phyloP scores from a whole-genome alignment of 176 grass and related monocot genomes.

The Bromus sterilis region DNA sequence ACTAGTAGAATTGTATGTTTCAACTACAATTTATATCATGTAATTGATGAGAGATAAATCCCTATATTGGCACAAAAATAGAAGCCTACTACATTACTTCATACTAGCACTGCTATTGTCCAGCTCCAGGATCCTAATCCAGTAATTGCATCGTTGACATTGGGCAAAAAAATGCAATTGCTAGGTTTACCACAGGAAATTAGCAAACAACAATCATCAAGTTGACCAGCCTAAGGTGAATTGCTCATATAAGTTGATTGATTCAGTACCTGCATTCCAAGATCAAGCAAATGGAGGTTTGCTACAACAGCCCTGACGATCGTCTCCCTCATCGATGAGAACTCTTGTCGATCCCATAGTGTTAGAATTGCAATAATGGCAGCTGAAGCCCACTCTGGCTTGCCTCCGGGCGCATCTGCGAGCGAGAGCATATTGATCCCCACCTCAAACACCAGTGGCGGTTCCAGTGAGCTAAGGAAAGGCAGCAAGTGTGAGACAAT shows the following conservation, averaged over 20 bases:
- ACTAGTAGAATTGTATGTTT: not conserved
- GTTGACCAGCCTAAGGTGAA: not conserved
- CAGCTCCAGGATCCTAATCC: not conserved
- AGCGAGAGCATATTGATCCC: constrained; percentile 97
- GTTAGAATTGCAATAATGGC: constrained; percentile 89
- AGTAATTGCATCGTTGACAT: not conserved
- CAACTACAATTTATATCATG: not conserved
- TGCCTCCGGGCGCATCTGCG: constrained; percentile 88
- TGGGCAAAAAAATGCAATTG: not conserved
- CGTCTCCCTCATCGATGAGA: constrained; percentile 93
- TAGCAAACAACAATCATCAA: not conserved
- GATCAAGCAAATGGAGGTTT: constrained; percentile 96
- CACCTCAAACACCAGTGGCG: constrained; percentile 90
- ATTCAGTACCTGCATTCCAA: constrained; percentile 79
- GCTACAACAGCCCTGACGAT: constrained; percentile 94
- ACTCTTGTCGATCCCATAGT: constrained; percentile 90
- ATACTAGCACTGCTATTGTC: not conserved
- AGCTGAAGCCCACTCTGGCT: constrained; percentile 97
- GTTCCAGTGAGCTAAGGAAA: constrained; percentile 87
- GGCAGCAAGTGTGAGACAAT: constrained; percentile 84
- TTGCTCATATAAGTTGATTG: not conserved
- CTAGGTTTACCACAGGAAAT: not conserved
- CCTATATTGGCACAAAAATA: not conserved
- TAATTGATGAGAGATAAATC: constrained; percentile 3
- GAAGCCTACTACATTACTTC: not conserved